Conservation (phyloP, 352 stramenopile species). For the Phytophthora palmivora region DNA sequence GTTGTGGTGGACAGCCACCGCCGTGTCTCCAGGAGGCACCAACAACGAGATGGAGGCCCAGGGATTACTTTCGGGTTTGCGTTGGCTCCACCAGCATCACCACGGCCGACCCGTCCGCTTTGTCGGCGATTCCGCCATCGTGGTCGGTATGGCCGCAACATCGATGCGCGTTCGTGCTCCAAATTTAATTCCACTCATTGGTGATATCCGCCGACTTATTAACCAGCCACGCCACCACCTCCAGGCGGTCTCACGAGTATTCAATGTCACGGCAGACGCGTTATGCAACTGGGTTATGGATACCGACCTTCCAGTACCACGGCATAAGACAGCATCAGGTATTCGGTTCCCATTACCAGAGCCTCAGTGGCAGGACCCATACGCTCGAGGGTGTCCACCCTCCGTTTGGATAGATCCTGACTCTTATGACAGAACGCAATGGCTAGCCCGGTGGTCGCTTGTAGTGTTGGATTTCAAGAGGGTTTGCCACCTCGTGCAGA, state of each 20-base stretch:
- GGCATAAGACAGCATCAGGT: too few species aligned
- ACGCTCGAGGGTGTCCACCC: too few species aligned
- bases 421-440: too few species aligned
- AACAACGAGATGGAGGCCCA: constrained; percentile 43
- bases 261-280: neutral
- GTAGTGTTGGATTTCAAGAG: too few species aligned
- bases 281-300: too few species aligned
- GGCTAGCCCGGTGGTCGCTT: too few species aligned
- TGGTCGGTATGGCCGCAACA: constrained; percentile 21
- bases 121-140: constrained; percentile 25
- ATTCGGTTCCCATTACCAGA: too few species aligned
- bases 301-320: too few species aligned
- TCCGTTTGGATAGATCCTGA: too few species aligned
- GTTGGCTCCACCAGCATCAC: constrained; percentile 2
- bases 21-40: neutral
- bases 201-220: neutral
- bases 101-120: neutral
- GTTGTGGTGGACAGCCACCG: constrained; percentile 8
- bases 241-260: neutral
- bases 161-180: neutral
- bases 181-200: neutral
- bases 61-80: constrained; percentile 17
- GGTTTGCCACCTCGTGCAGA: too few species aligned
- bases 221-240: neutral
- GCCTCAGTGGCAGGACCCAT: too few species aligned